A percentile compares a stretch with the other conserved stretches of the same genome.
Evolutionary conservation across 306 rosid genomes (phyloP).

Genomic region (Castanea crenata): DNA sequence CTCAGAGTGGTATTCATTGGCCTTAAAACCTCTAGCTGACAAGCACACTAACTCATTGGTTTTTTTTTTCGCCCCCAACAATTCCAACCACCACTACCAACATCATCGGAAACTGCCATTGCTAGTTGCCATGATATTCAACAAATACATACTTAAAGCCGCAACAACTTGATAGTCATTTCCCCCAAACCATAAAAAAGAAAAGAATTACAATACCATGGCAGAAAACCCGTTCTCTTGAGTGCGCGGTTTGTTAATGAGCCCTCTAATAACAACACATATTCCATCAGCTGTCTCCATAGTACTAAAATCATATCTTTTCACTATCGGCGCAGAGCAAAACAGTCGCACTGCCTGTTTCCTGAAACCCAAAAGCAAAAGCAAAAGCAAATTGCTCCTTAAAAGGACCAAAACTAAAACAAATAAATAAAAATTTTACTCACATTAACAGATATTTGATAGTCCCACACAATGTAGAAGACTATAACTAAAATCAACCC

Average conservation of each 20-base stretch:
- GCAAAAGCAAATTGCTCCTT: not conserved
- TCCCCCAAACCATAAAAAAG: not conserved
- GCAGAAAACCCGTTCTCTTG: slow-evolving; percentile 52
- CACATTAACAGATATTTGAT: not conserved
- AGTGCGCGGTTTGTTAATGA: slow-evolving; percentile 52
- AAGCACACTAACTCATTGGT: no score
- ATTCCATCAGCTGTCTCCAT: slow-evolving; percentile 69
- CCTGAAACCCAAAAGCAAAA: slow-evolving; percentile 28
- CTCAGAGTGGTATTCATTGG: not conserved
- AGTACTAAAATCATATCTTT: slow-evolving; percentile 47
- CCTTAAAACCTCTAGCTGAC: no score
- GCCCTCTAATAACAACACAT: slow-evolving; percentile 39
- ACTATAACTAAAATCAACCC: not conserved
- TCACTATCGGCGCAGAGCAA: slow-evolving; percentile 57
- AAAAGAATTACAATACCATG: slow-evolving; percentile 37
- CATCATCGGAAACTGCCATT: no score
- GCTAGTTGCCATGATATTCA: no score
- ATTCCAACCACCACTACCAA: no score
- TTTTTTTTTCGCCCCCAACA: no score
- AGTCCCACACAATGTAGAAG: not conserved
- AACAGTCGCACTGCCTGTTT: slow-evolving; percentile 48
- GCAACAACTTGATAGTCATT: not conserved
- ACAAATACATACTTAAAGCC: not conserved
- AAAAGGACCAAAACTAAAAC: not conserved
- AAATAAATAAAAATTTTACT: no score